phyloP scores from a whole-genome alignment of 495 filamentous ascomycete species.

The Daldinia concentrica region DNA sequence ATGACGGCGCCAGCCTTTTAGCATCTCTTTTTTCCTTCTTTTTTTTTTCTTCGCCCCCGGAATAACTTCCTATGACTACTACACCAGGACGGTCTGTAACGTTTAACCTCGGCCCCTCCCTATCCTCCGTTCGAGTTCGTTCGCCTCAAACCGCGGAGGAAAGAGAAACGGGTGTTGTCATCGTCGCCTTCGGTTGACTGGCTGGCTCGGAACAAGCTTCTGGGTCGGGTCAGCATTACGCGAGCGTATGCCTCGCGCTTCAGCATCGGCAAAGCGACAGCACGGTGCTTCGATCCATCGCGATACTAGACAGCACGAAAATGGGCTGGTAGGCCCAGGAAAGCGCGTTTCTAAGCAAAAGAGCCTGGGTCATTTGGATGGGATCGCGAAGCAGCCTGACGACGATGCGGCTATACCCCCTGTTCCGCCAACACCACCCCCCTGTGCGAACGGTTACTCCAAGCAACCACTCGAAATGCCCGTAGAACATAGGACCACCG shows the following conservation, averaged over 20 bases:
- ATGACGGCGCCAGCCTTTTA: conserved; percentile 23
- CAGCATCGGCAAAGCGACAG: conserved; percentile 72
- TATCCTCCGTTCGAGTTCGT: conserved; percentile 9
- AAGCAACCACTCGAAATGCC: conserved; percentile 53
- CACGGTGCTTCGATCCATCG: conserved; percentile 70
- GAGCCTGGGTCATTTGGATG: conserved; percentile 65
- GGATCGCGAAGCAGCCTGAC: conserved; percentile 60
- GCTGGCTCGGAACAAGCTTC: conserved; percentile 62
- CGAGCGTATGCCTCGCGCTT: conserved; percentile 75
- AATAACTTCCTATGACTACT: conserved; percentile 41
- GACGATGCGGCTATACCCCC: conserved; percentile 59
- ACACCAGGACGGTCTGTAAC: conserved; percentile 10
- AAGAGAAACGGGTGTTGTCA: conserved; percentile 26
- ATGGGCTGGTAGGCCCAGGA: conserved; percentile 83
- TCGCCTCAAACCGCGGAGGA: background rate
- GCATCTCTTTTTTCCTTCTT: conserved; percentile 8
- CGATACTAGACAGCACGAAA: conserved; percentile 81
- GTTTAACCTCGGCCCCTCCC: conserved; percentile 12
- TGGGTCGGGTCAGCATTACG: conserved; percentile 56
- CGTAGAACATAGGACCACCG: conserved; percentile 51
- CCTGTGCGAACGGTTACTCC: conserved; percentile 49
- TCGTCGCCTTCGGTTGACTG: conserved; percentile 48
- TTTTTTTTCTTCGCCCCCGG: conserved; percentile 17
- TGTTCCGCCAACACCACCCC: conserved; percentile 50
- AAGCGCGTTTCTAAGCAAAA: conserved; percentile 77